These are phyloP conservation scores for Fusarium falciforme DNA, from an alignment of 2,329 filamentous ascomycete genomes.

Conservation along the genomic window DNA sequence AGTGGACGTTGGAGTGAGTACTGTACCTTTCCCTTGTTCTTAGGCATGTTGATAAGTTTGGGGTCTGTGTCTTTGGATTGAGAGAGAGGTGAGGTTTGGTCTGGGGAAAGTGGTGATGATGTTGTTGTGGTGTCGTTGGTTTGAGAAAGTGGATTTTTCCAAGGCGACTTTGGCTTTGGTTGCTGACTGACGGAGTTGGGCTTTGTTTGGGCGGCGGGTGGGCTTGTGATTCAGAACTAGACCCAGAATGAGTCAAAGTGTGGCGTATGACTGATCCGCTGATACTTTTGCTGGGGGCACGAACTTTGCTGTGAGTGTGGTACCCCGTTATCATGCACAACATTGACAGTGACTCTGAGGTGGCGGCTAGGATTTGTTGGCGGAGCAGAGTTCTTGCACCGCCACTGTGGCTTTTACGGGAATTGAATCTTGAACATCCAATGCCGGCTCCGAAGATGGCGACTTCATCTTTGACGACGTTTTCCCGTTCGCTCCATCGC, in stretches of 20 bases:
- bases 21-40: conserved; percentile 98
- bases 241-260: conserved; percentile 26
- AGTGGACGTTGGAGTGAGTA: conserved; percentile 42
- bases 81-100: conserved; percentile 4
- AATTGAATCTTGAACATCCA: neutral
- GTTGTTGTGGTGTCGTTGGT: conserved; percentile 39
- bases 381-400: neutral
- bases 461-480: neutral
- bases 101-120: conserved; percentile 36
- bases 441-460: neutral
- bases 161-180: neutral
- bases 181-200: conserved; percentile 30
- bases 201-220: conserved; percentile 10
- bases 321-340: conserved; percentile 21
- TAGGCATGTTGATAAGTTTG: conserved; percentile 77
- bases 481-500: neutral
- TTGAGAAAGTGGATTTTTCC: conserved; percentile 43
- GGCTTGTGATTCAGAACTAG: conserved; percentile 24
- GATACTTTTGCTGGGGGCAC: neutral
- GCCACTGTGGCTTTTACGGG: conserved; percentile 23
- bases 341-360: neutral
- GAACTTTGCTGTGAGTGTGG: neutral
- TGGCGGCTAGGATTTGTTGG: neutral
- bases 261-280: conserved; percentile 14
- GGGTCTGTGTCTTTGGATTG: conserved; percentile 11